Evolutionary conservation across 352 stramenopile genomes (phyloP), one percentile per base, ranked within the genome.

Genomic region (Globisporangium spiculum): DNA sequence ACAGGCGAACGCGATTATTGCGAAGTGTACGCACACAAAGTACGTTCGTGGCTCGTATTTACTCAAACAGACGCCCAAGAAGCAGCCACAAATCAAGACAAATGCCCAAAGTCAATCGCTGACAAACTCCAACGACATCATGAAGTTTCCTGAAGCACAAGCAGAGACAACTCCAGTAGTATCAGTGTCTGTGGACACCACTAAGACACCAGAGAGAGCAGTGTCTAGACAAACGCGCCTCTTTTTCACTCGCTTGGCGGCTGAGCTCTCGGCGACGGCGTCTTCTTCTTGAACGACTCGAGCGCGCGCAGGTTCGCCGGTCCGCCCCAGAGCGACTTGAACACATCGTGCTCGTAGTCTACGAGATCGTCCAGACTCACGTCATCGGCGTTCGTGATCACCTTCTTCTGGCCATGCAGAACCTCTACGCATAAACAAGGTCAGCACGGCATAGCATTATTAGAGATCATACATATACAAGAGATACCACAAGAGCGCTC

Each of bases 221-320:
- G 24, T 24, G 18, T 5, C 16, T 7, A n/a, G 16, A n/a, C 41
- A 48, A 16, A 7, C 41, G 14, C 41, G 4, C 18, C 32, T 57
- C 24, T 34, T 34, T 12, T 5, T 34, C 22, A 50, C 5, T 61
- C 6, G 14, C 22, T 67, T 67, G 32, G 26, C 32, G 26, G 4
- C 30, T 67, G 26, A 4, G 50, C 22, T 36, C 44, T 60, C 18
- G 46, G 58, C 0, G 65, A 60, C 16, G 57, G 44, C 20, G 65
- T 65, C 32, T 79, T 80, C 72, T 86, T 90, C 63, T 74, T 78
- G 4, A 90, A 55, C 55, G 78, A 69, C 56, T 89, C 76, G 4
- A 94, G 72, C 0, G 86, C 86, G n/a, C 81, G 71, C 10, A 92
- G 68, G 64, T 94, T 94, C 18, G 81, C 77, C n/a, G 84, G 83